Conservation (phyloP, 2,329 filamentous ascomycete genomes). For the Penicillium brevicompactum region DNA sequence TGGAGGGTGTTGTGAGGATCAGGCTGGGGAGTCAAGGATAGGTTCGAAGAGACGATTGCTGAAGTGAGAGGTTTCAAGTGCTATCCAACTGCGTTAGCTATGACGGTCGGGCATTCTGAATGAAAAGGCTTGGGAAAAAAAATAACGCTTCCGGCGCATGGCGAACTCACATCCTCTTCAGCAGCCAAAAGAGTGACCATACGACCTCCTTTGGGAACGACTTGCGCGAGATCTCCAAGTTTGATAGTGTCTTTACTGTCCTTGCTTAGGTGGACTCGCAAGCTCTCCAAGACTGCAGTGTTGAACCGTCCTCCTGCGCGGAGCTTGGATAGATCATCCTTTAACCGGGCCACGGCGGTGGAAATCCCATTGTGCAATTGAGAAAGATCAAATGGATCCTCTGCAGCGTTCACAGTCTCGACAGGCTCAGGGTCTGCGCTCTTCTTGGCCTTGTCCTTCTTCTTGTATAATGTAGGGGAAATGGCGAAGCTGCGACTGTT, state of each 20-base stretch:
- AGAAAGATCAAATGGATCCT: conserved; percentile 65
- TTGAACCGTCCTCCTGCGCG: conserved; percentile 65
- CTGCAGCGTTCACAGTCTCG: conserved; percentile 30
- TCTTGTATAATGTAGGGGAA: conserved; percentile 50
- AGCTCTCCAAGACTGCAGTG: conserved; percentile 60
- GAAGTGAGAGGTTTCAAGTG: conserved; percentile 49
- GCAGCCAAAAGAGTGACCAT: conserved; percentile 64
- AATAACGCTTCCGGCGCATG: not conserved
- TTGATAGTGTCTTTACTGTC: conserved; percentile 53
- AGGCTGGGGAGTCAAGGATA: conserved; percentile 47
- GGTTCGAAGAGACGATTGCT: conserved; percentile 43
- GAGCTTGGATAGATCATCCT: conserved; percentile 63
- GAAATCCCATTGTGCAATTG: conserved; percentile 59
- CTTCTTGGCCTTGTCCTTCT: conserved; percentile 56
- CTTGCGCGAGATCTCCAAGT: conserved; percentile 66
- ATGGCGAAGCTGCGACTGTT: conserved; percentile 43
- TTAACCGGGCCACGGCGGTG: conserved; percentile 58
- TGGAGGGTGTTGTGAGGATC: conserved; percentile 48
- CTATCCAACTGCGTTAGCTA: conserved; percentile 24
- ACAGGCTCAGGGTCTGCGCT: conserved; percentile 37
- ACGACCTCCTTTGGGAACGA: conserved; percentile 65
- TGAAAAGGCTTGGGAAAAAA: not conserved
- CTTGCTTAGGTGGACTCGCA: conserved; percentile 63
- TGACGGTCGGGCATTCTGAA: no score
- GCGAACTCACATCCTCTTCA: conserved; percentile 60